Percentiles rank a stretch among this genome's conserved stretches.
These are phyloP conservation scores for Colletotrichum sansevieriae DNA, from an alignment of 2,329 filamentous ascomycete species.

Conservation along the genomic window DNA sequence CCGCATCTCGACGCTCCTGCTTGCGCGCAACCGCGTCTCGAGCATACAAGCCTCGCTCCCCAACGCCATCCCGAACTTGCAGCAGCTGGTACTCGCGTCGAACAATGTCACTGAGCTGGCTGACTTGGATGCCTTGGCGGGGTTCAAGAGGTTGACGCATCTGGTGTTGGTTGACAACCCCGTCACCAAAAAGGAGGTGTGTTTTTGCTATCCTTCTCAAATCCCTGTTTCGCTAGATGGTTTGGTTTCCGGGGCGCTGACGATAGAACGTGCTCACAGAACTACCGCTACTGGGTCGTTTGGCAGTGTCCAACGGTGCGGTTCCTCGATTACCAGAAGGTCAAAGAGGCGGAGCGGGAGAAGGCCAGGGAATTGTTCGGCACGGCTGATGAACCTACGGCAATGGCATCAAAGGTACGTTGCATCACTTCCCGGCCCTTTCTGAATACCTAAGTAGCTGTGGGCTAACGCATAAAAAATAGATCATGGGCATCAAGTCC, in stretches of 20 bases:
- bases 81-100: slow-evolving; percentile 83
- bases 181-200: slow-evolving; percentile 90
- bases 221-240: background rate
- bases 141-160: slow-evolving; percentile 80
- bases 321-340: slow-evolving; percentile 93
- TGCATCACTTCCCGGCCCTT: too few relatives aligned
- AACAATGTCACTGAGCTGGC: slow-evolving; percentile 88
- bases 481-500: slow-evolving; percentile 89
- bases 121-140: slow-evolving; percentile 84
- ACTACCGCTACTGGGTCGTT: slow-evolving; percentile 93
- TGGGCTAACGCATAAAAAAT: background rate
- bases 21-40: slow-evolving; percentile 89
- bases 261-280: slow-evolving; percentile 59
- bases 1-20: slow-evolving; percentile 86
- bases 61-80: slow-evolving; percentile 83
- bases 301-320: slow-evolving; percentile 88
- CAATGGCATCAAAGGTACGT: slow-evolving; percentile 77
- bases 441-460: background rate
- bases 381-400: slow-evolving; percentile 80
- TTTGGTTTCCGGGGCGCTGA: slow-evolving; percentile 9
- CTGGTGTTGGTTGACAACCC: slow-evolving; percentile 89
- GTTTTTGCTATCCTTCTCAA: slow-evolving; percentile 47
- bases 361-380: slow-evolving; percentile 87
- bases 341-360: slow-evolving; percentile 86
- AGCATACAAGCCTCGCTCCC: slow-evolving; percentile 83